Evolutionary conservation across 225 moss, liverwort and hornwort genomes (phyloP).

Genomic region (Pseudisothecium myosuroides): DNA sequence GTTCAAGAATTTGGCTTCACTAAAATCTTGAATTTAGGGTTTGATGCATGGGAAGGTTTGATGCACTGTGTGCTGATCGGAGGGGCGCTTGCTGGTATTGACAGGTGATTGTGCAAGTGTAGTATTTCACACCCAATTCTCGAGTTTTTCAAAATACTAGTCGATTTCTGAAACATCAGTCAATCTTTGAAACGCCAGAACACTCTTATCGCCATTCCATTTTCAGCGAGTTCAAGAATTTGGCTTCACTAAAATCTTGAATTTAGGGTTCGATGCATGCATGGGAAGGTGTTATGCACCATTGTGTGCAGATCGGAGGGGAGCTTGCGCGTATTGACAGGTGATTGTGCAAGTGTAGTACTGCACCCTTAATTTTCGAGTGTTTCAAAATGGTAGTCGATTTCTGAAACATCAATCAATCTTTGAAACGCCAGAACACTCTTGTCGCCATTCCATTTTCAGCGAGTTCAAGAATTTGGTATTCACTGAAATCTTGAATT

Average conservation of each 20-base stretch:
- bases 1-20: not conserved
- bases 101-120: not conserved
- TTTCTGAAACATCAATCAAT: not conserved
- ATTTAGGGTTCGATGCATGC: not conserved
- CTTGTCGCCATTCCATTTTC: no score
- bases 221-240: not conserved
- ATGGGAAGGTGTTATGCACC: no score
- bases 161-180: not conserved
- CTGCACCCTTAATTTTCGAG: not conserved
- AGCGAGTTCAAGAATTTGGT: not conserved
- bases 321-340: not conserved
- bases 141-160: not conserved
- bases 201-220: no score
- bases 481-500: not conserved
- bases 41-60: not conserved
- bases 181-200: not conserved
- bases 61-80: not conserved
- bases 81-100: no score
- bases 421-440: not conserved
- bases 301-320: not conserved
- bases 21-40: not conserved
- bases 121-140: not conserved
- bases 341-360: not conserved
- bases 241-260: not conserved
- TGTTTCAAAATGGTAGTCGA: not conserved